These are phyloP conservation scores for Globisporangium rhizosaccharum DNA, from an alignment of 352 stramenopile genomes.

Conservation along the genomic window DNA sequence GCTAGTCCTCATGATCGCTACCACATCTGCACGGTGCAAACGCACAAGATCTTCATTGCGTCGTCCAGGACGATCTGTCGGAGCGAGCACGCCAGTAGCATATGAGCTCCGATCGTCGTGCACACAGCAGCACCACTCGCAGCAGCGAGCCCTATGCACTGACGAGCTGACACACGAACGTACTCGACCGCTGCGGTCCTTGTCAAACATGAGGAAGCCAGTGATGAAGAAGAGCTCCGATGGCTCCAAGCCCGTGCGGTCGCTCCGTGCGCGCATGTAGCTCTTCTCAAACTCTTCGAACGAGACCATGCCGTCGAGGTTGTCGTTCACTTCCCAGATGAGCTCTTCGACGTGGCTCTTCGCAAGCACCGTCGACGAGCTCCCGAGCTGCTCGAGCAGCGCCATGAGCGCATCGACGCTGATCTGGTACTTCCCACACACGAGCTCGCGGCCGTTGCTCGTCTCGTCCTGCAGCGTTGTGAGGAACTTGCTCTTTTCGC, in stretches of 20 bases:
- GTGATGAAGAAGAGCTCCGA: slow-evolving; percentile 77
- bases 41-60: slow-evolving; percentile 71
- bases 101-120: neutral
- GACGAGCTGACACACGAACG: neutral
- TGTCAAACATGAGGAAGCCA: slow-evolving; percentile 84
- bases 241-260: slow-evolving; percentile 63
- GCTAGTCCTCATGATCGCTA: neutral
- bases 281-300: slow-evolving; percentile 75
- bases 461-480: slow-evolving; percentile 52
- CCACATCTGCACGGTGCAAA: neutral
- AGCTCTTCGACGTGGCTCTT: slow-evolving; percentile 56
- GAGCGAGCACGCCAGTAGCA: neutral
- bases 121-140: neutral
- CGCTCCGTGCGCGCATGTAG: slow-evolving; percentile 57
- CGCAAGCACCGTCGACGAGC: slow-evolving; percentile 27
- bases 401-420: slow-evolving; percentile 33
- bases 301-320: slow-evolving; percentile 60
- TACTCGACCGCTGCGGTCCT: slow-evolving; percentile 41
- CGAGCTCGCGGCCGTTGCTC: slow-evolving; percentile 46
- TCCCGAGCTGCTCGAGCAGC: slow-evolving; percentile 59
- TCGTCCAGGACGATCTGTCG: slow-evolving; percentile 68
- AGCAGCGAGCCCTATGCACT: neutral
- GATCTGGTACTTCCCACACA: slow-evolving; percentile 49
- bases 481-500: slow-evolving; percentile 39
- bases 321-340: slow-evolving; percentile 80